These are phyloP conservation scores for Dianthus caryophyllus DNA, from an alignment of 148 eudicot genomes.

Conservation along the genomic window DNA sequence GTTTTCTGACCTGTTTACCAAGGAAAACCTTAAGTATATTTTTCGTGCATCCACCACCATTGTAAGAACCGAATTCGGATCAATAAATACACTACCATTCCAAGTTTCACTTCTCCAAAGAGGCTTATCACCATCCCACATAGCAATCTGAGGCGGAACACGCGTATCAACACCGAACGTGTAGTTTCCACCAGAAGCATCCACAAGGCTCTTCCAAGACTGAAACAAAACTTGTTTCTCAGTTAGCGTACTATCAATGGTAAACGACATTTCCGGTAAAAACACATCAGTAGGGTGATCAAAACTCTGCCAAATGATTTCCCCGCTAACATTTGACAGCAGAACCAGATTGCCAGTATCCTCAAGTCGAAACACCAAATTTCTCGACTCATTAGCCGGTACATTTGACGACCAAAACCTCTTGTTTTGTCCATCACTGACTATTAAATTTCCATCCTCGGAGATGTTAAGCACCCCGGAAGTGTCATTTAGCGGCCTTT, in stretches of 20 bases:
- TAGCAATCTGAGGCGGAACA: constrained; percentile 19
- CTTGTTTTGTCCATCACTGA: constrained; percentile 26
- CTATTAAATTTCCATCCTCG: constrained; percentile 31
- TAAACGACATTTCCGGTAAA: constrained; percentile 25
- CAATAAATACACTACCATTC: constrained; percentile 31
- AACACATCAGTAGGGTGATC: constrained; percentile 29
- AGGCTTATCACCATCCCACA: constrained; percentile 34
- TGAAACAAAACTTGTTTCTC: background rate
- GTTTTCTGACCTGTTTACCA: background rate
- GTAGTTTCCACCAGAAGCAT: constrained; percentile 44
- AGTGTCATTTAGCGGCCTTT: constrained; percentile 30
- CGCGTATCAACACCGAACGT: constrained; percentile 17
- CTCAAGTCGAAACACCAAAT: constrained; percentile 22
- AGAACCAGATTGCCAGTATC: constrained; percentile 40
- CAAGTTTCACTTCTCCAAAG: constrained; percentile 46
- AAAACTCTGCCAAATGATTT: constrained; percentile 34
- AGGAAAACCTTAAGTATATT: constrained; percentile 1
- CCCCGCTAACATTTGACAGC: constrained; percentile 8
- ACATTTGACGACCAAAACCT: constrained; percentile 39
- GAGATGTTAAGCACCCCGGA: constrained; percentile 29
- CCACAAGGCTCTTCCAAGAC: constrained; percentile 41
- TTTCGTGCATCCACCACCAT: constrained; percentile 19
- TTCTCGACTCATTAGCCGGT: background rate
- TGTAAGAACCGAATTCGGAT: constrained; percentile 5
- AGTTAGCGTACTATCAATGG: background rate